A percentile compares a stretch with the other conserved stretches of the same genome.
phyloP scores from a whole-genome alignment of 1,139 yeast genomes.

The Debaryomycetaceae sp. region DNA sequence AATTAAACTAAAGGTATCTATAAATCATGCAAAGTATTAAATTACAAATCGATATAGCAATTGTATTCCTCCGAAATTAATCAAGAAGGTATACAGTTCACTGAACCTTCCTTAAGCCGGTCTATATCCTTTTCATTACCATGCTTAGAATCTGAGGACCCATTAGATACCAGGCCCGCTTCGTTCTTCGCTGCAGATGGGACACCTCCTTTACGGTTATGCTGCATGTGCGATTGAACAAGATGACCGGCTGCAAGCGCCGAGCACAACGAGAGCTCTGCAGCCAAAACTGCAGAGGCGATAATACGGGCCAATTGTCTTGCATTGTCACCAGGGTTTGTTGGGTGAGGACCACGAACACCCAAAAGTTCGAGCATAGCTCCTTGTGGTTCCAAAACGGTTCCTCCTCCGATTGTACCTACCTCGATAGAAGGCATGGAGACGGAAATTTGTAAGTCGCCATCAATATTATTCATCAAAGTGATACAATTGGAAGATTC shows the following conservation, averaged over 20 bases:
- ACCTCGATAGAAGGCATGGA: constrained; percentile 99
- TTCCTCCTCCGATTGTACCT: constrained; percentile 99
- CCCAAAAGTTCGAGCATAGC: constrained; percentile 95
- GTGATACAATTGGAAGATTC: constrained; percentile 98
- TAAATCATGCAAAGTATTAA: constrained; percentile 3
- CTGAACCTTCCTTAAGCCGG: constrained; percentile 65
- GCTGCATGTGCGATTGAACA: constrained; percentile 97
- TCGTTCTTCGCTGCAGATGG: constrained; percentile 22
- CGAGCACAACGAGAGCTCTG: constrained; percentile 88
- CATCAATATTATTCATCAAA: constrained; percentile 77
- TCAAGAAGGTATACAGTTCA: constrained; percentile 62
- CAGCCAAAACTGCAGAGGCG: constrained; percentile 94
- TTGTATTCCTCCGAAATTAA: not conserved
- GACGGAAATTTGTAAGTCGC: constrained; percentile 85
- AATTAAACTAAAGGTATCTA: not conserved
- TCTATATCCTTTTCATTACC: constrained; percentile 22
- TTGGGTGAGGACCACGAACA: constrained; percentile 93
- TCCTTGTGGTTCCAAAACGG: constrained; percentile 94
- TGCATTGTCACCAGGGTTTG: constrained; percentile 92
- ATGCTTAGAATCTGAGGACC: constrained; percentile 12
- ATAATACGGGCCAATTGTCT: constrained; percentile 92
- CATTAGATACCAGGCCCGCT: constrained; percentile 12
- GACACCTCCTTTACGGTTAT: constrained; percentile 71
- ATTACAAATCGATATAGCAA: constrained; percentile 1
- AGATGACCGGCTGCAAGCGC: constrained; percentile 98